Evolutionary conservation across 768 basidiomycete species (phyloP).

Genomic region (Mycena olivaceomarginata): DNA sequence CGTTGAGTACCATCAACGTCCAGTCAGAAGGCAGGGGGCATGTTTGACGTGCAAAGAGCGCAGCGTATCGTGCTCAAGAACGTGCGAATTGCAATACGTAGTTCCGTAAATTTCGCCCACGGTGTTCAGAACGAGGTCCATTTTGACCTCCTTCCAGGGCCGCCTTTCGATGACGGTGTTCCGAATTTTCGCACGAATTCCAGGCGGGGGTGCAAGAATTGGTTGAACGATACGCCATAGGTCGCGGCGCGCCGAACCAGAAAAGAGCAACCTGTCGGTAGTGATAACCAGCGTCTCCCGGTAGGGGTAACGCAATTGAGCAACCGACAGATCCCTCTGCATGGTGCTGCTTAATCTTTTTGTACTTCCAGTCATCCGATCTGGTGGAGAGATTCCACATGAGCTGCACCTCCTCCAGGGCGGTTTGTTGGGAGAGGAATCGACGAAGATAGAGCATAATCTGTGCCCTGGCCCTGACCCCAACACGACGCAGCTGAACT

Average conservation of each 20-base stretch:
- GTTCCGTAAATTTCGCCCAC: not conserved
- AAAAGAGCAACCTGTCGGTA: not conserved
- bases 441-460: not conserved
- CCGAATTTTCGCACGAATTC: constrained; percentile 10
- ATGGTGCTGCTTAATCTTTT: not conserved
- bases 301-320: constrained; percentile 15
- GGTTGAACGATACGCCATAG: constrained; percentile 24
- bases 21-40: not conserved
- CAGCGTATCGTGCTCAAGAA: not conserved
- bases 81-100: not conserved
- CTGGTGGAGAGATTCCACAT: not conserved
- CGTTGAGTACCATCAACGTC: constrained; percentile 28
- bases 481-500: constrained; percentile 8
- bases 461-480: not conserved
- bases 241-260: not conserved
- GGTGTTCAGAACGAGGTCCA: not conserved
- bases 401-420: constrained; percentile 14
- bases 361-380: not conserved
- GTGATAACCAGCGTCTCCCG: constrained; percentile 1
- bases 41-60: constrained; percentile 4
- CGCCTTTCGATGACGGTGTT: not conserved
- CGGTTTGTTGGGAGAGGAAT: not conserved
- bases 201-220: not conserved
- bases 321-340: constrained; percentile 15
- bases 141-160: not conserved